Base-by-base conservation (phyloP, 331 rosid species). In the Rosa hybrid region DNA sequence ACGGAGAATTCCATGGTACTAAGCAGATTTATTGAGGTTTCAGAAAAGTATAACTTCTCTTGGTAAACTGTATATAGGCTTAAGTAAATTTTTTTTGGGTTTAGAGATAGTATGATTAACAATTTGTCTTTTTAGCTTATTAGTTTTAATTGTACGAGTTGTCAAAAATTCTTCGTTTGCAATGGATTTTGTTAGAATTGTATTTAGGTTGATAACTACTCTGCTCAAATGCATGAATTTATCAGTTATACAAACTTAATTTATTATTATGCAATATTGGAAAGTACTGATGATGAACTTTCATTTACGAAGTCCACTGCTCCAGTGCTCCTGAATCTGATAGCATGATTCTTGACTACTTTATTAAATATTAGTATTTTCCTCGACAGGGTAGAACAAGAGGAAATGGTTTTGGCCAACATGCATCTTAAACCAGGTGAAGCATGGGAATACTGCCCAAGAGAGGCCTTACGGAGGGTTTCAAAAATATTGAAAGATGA, bases 381-480 rank as follows among this genome's bases (percentile, higher is more conserved):
- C 59, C 76, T 21, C 80, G 62, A 76, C 89, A 95, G 99, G 99
- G 79, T 60, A 80, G 82, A 86, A 57, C 85, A 86, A 75, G 99
- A 95, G 83, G 99, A 95, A 78, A 92, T 95, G 94, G 97, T 95
- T 88, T 84, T 95, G 83, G 94, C 86, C 63, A 90, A 93, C 83
- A 82, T 91, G 93, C 85, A 81, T 73, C 77, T 83, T 71, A 89
- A 83, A 84, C 89, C 93, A 17, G 98, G 98, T 59, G 90, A 88
- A 77, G 88, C 97, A 62, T 95, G 97, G 97, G 99, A 89, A 70
- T 93, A 84, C 88, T 95, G 99, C 90, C 92, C 98, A 41, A 91
- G 99, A 90, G 96, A 89, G 65, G 81, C 90, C 85, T 71, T 95
- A 80, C 86, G 92, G 78, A 88, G 94, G 85, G 97, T 70, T 85